A percentile compares a stretch with the other conserved stretches of the same genome.
These are phyloP conservation scores for Lepidium africanum DNA, from an alignment of 345 rosid species.

Conservation along the genomic window DNA sequence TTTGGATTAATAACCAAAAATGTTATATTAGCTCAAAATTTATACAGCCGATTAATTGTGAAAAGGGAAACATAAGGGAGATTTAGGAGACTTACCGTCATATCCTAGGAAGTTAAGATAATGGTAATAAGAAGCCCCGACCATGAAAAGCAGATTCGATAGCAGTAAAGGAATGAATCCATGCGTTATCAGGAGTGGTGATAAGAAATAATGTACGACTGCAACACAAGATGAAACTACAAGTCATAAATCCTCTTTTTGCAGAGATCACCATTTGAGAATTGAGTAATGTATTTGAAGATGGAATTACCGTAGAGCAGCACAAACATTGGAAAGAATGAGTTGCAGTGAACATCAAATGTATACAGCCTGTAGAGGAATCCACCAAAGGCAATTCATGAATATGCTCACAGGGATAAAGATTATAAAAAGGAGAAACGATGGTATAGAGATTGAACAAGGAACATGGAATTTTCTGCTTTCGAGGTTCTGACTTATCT, in stretches of 20 bases:
- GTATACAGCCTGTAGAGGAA: constrained; percentile 75
- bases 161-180: constrained; percentile 80
- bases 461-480: neutral
- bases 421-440: neutral
- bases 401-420: neutral
- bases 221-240: constrained; percentile 30
- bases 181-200: constrained; percentile 81
- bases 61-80: neutral
- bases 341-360: constrained; percentile 99
- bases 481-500: neutral
- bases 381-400: neutral
- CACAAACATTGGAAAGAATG: constrained; percentile 97
- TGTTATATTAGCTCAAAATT: neutral
- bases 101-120: constrained; percentile 97
- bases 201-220: constrained; percentile 90
- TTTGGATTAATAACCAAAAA: neutral
- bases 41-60: neutral
- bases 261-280: neutral
- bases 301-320: constrained; percentile 71
- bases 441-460: neutral
- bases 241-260: neutral
- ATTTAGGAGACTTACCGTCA: constrained; percentile 55
- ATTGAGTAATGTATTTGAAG: constrained; percentile 2
- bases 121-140: constrained; percentile 87
- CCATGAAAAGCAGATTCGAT: constrained; percentile 93